Percentiles rank a stretch among this genome's conserved stretches.
These are phyloP conservation scores for Phytophthora constricta DNA, from an alignment of 352 stramenopile genomes.

Conservation along the genomic window DNA sequence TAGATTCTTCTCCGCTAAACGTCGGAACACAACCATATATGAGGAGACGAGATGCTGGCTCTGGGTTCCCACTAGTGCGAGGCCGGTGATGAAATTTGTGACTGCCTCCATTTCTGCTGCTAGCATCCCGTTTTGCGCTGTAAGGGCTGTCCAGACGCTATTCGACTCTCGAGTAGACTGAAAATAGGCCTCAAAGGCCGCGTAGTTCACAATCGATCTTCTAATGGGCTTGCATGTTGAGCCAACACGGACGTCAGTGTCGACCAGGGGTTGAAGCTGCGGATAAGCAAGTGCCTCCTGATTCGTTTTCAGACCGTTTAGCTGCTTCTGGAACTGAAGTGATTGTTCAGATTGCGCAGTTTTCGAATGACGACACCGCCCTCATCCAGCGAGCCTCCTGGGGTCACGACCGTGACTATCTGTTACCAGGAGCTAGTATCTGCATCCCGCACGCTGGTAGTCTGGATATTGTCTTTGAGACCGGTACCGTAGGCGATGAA, in stretches of 20 bases:
- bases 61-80: no score
- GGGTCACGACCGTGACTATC: background rate
- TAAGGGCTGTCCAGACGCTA: no score
- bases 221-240: background rate
- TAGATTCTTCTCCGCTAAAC: no score
- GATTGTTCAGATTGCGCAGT: slow-evolving; percentile 2
- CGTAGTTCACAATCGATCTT: background rate
- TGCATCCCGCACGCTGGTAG: background rate
- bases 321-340: background rate
- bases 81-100: no score
- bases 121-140: no score
- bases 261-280: background rate
- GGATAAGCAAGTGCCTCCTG: background rate
- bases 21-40: no score
- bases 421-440: background rate
- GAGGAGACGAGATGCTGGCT: no score
- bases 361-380: background rate
- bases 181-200: no score
- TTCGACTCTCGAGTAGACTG: no score
- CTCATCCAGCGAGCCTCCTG: background rate
- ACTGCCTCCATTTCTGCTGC: no score
- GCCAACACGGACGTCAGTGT: background rate
- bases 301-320: background rate
- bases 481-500: background rate
- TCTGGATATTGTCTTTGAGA: background rate